These are phyloP conservation scores for Saussurea involucrata DNA, from an alignment of 129 eudicot genomes.

Conservation along the genomic window DNA sequence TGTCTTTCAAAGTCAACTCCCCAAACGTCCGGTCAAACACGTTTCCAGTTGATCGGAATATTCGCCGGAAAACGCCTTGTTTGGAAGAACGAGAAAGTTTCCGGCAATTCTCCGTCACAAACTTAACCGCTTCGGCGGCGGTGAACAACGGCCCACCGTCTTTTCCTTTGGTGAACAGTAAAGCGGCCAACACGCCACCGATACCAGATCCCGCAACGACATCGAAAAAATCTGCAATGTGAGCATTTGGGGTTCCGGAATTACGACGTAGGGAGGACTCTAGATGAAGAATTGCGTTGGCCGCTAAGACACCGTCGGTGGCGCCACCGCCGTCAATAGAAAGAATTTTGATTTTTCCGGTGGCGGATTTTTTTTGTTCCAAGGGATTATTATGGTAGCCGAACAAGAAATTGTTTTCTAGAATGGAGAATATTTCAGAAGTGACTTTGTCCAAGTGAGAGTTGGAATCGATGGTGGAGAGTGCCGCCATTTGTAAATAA, in stretches of 20 bases:
- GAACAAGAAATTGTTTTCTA: conserved; percentile 2
- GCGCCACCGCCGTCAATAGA: conserved; percentile 54
- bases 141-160: conserved; percentile 58
- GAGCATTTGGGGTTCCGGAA: conserved; percentile 53
- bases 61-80: conserved; percentile 29
- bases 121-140: conserved; percentile 49
- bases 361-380: conserved; percentile 11
- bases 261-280: conserved; percentile 44
- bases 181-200: conserved; percentile 62
- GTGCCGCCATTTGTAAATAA: conserved; percentile 20
- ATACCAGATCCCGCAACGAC: conserved; percentile 72
- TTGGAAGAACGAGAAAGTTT: conserved; percentile 20
- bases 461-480: conserved; percentile 9
- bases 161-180: conserved; percentile 49
- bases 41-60: conserved; percentile 23
- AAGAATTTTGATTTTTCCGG: conserved; percentile 43
- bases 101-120: conserved; percentile 28
- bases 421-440: conserved; percentile 1
- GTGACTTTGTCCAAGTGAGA: conserved; percentile 2
- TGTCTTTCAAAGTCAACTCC: conserved; percentile 59
- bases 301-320: conserved; percentile 44
- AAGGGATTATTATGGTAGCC: background rate
- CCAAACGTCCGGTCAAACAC: conserved; percentile 45
- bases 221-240: conserved; percentile 67
- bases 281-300: conserved; percentile 31